Base-by-base conservation (phyloP, 164 flowering plant species). In the Kingdonia uniflora region DNA sequence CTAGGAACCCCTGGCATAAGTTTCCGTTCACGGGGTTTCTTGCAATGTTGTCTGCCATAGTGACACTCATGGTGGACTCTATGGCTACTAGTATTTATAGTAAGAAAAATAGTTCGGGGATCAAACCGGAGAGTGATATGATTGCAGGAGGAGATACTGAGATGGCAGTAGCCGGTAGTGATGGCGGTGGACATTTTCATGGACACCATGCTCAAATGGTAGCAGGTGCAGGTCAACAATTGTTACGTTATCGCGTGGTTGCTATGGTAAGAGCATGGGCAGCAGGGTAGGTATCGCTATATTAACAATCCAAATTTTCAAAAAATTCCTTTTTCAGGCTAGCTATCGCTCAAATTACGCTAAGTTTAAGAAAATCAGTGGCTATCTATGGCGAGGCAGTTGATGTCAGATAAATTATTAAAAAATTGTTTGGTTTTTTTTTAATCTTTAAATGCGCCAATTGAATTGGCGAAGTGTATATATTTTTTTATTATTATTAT, bases 21-120 rank as follows among this genome's bases (percentile, higher is more conserved):
- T 70, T 69, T 19, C 73, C 73, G 1, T 70, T 70, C n/a, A 58
- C 70, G 0, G 65, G 66, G 0, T 68, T 68, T 21, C 59, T 64
- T 2, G 68, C 68, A 2, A 68, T 68, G 72, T 19, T 68, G 24
- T 65, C 70, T 33, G 65, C 73, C 1, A 48, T 70, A 3, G 29
- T 62, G 0, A 65, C 73, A 23, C 37, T 70, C 11, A 70, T 62
- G 69, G 67, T 70, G 42, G 70, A 70, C 29, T 65, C 73, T 13
- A 47, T 70, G 24, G 67, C 67, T n/a, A 70, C 69, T 16, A 68
- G 65, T 11, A 1, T 67, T 1, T 63, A 68, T 40, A 52, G 29
- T 40, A 51, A 11, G 41, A 58, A 13, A 53, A 44, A 46, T 6
- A 40, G 19, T 43, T 23, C 49, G 8, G 43, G 16, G 39, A 21